These are phyloP conservation scores for Basidiobolus meristosporus DNA, from an alignment of 371 early-diverging fungal species.

Conservation along the genomic window DNA sequence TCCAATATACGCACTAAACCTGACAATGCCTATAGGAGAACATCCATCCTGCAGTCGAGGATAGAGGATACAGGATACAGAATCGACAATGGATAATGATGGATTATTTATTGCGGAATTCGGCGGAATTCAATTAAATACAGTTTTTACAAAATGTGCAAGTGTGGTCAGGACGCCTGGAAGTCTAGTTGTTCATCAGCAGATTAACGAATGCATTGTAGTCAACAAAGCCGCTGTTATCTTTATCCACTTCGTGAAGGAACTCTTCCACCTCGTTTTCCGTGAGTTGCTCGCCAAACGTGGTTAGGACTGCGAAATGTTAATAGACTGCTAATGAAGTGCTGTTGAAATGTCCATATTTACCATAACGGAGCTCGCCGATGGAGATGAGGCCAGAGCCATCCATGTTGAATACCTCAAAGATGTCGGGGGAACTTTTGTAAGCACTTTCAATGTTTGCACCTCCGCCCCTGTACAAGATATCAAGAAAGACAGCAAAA, in stretches of 20 bases:
- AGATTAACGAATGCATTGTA: too few species aligned
- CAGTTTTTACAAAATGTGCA: too few species aligned
- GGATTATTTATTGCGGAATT: too few species aligned
- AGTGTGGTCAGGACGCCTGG: too few species aligned
- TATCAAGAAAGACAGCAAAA: conserved; percentile 51
- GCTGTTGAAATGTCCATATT: neutral
- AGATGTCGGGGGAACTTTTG: conserved; percentile 86
- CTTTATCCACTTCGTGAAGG: conserved; percentile 53
- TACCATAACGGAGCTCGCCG: conserved; percentile 79
- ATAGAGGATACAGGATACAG: too few species aligned
- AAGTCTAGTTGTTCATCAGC: too few species aligned
- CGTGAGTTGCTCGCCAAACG: conserved; percentile 82
- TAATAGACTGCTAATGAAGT: neutral
- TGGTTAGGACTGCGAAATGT: conserved; percentile 50
- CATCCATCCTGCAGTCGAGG: too few species aligned
- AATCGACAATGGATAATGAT: too few species aligned
- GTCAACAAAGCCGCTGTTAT: conserved; percentile 62
- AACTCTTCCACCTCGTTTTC: conserved; percentile 88
- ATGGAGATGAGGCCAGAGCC: conserved; percentile 79
- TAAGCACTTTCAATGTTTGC: conserved; percentile 57
- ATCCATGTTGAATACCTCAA: conserved; percentile 94
- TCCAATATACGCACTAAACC: too few species aligned
- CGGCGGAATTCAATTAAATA: too few species aligned
- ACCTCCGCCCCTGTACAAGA: conserved; percentile 53
- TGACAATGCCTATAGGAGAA: too few species aligned